Base-by-base conservation (phyloP, 192 early-diverging fungal genomes). In the Funneliformis geosporum region DNA sequence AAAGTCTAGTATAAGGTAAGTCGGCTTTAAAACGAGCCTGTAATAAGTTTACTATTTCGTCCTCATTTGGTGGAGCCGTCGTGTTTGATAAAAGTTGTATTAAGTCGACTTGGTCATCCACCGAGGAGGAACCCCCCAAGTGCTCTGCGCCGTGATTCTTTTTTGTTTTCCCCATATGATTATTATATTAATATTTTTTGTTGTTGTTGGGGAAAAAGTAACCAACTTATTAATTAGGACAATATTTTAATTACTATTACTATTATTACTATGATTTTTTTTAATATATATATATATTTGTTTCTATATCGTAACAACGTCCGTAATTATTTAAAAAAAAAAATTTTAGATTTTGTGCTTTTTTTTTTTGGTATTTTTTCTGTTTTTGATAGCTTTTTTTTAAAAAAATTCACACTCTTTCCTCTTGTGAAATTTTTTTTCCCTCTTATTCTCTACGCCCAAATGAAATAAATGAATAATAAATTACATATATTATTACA, bases 1-100 rank as follows among this genome's bases (percentile, higher is more conserved):
- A 85, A 55, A 91, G 81, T 44, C 84, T 78, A 42, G 86, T 88
- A 76, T 91, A 89, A 73, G 86, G 84, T 33, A 84, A 77, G 46
- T 89, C 87, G 60, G 83, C 77, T 73, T 88, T 86, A 81, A 83
- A 87, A 4, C 88, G 83, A 33, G 82, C 65, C 12, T 81, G 79
- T 60, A 91, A 75, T 5, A 86, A 61, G 46, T 82, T 71, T 18
- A 83, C 59, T 33, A 89, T 84, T 42, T 80, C 85, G 23, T 90
- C 89, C 44, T 90, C 88, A 5, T 86, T 81, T 25, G 82, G 50
- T 27, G 66, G 18, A 39, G 16, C 3, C 27, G 40, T 47, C 7
- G 11, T 50, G 18, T 77, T 83, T 3, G 85, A 79, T 9, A 82
- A 80, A 8, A 86, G 67, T 33, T 83, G 82, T 8, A 82, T 82